Conservation (phyloP, 2,329 filamentous ascomycete species). For the Leptographium galeiforme region DNA sequence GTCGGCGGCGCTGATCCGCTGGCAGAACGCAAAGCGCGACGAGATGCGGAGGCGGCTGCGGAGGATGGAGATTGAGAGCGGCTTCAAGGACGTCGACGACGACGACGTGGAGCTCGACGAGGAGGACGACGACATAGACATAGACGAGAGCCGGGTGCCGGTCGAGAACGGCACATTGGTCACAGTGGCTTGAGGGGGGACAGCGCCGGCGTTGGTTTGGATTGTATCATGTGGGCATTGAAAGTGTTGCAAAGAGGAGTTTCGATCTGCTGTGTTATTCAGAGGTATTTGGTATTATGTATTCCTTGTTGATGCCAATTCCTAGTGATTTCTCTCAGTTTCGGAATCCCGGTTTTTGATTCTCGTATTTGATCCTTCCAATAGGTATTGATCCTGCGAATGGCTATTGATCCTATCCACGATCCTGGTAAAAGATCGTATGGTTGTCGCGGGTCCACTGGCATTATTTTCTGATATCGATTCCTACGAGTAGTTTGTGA, state of each 20-base stretch:
- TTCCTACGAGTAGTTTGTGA: too few species aligned
- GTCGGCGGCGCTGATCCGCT: conserved; percentile 72
- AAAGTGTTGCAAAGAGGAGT: not conserved
- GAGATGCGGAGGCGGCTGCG: conserved; percentile 68
- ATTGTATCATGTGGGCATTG: not conserved
- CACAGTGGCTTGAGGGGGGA: not conserved
- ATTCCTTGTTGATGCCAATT: too few species aligned
- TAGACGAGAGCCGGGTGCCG: not conserved
- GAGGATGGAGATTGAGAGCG: conserved; percentile 60
- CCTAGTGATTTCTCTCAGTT: too few species aligned
- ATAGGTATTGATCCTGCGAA: too few species aligned
- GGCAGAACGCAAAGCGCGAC: conserved; percentile 73
- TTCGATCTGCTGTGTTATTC: too few species aligned
- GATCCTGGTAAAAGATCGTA: too few species aligned
- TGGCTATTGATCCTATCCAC: too few species aligned
- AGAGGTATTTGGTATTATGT: too few species aligned
- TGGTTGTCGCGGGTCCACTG: too few species aligned
- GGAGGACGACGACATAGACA: conserved; percentile 24
- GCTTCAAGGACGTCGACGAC: conserved; percentile 59
- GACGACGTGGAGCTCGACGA: conserved; percentile 47
- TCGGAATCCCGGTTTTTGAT: too few species aligned
- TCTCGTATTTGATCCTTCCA: too few species aligned
- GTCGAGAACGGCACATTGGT: not conserved
- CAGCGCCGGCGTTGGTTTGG: not conserved
- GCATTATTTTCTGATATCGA: too few species aligned